A percentile compares a stretch with the other conserved stretches of the same genome.
phyloP scores from a whole-genome alignment of 2,329 filamentous ascomycete genomes.

The Clonostachys byssicola region DNA sequence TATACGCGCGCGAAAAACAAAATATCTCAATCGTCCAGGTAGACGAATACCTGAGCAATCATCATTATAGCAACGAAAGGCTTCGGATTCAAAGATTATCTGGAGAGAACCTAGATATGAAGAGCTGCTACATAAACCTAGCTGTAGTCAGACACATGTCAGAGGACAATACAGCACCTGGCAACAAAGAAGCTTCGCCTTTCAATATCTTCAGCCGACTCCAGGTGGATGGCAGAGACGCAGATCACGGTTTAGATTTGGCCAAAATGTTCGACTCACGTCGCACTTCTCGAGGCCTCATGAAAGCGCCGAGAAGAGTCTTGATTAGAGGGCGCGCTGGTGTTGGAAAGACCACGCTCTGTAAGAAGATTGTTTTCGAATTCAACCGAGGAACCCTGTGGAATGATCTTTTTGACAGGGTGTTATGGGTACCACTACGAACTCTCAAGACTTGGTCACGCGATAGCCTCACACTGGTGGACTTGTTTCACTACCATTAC shows the following conservation, averaged over 20 bases:
- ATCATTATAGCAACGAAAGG: conserved; percentile 11
- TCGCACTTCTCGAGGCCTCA: conserved; percentile 5
- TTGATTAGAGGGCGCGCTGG: conserved; percentile 28
- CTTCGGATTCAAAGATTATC: conserved; percentile 27
- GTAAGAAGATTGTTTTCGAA: conserved; percentile 32
- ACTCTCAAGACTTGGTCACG: conserved; percentile 16
- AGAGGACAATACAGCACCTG: conserved; percentile 6
- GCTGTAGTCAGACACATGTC: conserved; percentile 19
- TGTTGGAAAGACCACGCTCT: conserved; percentile 33
- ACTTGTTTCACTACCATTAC: conserved; percentile 18
- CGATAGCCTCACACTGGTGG: conserved; percentile 11
- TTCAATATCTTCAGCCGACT: conserved; percentile 17
- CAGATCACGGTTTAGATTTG: conserved; percentile 11
- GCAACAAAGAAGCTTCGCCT: conserved; percentile 11
- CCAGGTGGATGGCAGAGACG: conserved; percentile 10
- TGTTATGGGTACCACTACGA: conserved; percentile 33
- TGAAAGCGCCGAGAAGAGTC: conserved; percentile 18
- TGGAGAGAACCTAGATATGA: conserved; percentile 20
- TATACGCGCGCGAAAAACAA: too few relatives aligned
- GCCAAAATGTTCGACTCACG: conserved; percentile 17
- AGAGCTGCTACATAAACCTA: conserved; percentile 33
- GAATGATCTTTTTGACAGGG: conserved; percentile 20
- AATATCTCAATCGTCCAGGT: conserved; percentile 1
- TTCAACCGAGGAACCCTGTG: conserved; percentile 13
- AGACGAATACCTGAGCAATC: conserved; percentile 12